A percentile compares a stretch with the other conserved stretches of the same genome.
phyloP scores from a whole-genome alignment of 2,329 filamentous ascomycete genomes.

The Chalaropsis ovoidea region DNA sequence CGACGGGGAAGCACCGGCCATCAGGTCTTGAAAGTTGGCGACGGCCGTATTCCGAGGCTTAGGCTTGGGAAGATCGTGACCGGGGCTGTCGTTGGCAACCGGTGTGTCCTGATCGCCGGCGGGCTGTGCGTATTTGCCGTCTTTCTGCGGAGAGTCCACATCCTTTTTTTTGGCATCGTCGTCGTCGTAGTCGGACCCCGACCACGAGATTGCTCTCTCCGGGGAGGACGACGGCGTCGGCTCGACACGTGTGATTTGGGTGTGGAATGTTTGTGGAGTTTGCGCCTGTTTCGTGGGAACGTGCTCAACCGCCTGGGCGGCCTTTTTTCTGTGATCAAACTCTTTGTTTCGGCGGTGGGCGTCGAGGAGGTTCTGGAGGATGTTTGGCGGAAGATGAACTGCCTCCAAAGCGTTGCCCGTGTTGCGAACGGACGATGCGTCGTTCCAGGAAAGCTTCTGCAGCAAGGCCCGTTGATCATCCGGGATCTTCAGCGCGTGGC shows the following conservation, averaged over 20 bases:
- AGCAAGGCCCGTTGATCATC: conserved; percentile 17
- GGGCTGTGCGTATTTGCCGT: too few relatives aligned
- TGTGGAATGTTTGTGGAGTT: not conserved
- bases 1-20: not conserved
- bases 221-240: too few relatives aligned
- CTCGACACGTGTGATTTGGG: not conserved
- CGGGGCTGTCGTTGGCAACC: too few relatives aligned
- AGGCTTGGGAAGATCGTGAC: not conserved
- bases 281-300: not conserved
- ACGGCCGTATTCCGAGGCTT: not conserved
- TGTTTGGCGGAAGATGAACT: conserved; percentile 14
- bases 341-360: not conserved
- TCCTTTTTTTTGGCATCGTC: not conserved
- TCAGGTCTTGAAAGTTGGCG: not conserved
- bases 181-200: not conserved
- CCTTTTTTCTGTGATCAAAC: not conserved
- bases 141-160: too few relatives aligned
- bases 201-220: not conserved
- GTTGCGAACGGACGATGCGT: not conserved
- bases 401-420: conserved; percentile 20
- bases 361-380: conserved; percentile 15
- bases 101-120: not conserved
- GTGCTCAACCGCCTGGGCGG: not conserved
- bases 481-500: not conserved
- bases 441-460: conserved; percentile 9